phyloP scores from a whole-genome alignment of 768 basidiomycete species.

The Rhodotorula toruloides region DNA sequence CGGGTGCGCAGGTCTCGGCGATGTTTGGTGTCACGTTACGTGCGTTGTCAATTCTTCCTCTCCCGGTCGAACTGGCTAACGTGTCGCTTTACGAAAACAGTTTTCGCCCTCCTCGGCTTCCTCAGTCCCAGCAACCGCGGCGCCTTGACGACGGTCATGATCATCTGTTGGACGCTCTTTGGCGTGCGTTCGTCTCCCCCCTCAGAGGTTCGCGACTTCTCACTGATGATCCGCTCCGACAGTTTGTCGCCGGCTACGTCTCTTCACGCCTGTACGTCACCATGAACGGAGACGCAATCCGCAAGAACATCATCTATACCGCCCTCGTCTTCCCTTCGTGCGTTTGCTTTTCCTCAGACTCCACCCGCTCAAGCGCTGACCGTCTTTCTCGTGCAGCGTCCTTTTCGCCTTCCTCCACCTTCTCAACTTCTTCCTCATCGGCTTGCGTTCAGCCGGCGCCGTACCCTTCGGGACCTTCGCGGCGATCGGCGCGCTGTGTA shows the following conservation, averaged over 20 bases:
- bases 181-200: conserved; percentile 49
- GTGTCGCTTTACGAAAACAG: conserved; percentile 46
- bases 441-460: conserved; percentile 82
- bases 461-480: conserved; percentile 71
- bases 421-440: conserved; percentile 82
- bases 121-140: conserved; percentile 93
- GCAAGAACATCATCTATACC: conserved; percentile 78
- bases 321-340: conserved; percentile 84
- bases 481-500: conserved; percentile 26
- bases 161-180: conserved; percentile 91
- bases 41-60: conserved; percentile 45
- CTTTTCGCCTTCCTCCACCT: conserved; percentile 81
- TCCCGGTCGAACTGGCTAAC: neutral
- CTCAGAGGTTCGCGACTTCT: neutral
- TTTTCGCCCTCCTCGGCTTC: conserved; percentile 88
- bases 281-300: conserved; percentile 68
- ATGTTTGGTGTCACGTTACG: conserved; percentile 86
- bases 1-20: conserved; percentile 73
- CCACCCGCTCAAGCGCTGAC: neutral
- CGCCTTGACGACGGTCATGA: conserved; percentile 85
- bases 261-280: conserved; percentile 77
- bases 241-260: conserved; percentile 73
- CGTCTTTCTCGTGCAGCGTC: conserved; percentile 51
- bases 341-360: conserved; percentile 40
- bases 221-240: conserved; percentile 13